Base-by-base conservation (phyloP, 2,329 filamentous ascomycete species). In the Sporothrix globosa region DNA sequence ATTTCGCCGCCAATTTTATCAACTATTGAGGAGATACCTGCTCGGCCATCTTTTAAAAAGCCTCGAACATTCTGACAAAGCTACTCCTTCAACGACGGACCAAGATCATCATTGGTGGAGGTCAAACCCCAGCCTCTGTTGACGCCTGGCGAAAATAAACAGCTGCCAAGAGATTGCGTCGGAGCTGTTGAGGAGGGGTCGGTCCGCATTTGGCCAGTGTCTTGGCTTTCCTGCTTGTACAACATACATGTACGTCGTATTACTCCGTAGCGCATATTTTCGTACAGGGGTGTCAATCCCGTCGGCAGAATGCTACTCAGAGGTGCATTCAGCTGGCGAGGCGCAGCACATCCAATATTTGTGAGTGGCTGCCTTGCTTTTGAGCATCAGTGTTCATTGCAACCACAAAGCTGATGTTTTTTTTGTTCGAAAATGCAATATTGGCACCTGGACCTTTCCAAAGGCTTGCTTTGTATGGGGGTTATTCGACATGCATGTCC, bases 261-360 rank as follows among this genome's bases (percentile, higher is more conserved):
- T 13, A 9, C 34, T 7, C 34, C 34, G 34, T 6, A 34, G 7
- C 5, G 34, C 34, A 6, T 34, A 6, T 34, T 34, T 34, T 34
- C 34, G 34, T 34, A 9, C 34, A 7, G 34, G 44, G 63, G 46
- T 52, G 46, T 24, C 11, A 19, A 52, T 66, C 63, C 63, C 52
- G 19, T 52, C 63, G 27, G 24, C 19, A 27, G 52, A 66, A 66
- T 52, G 24, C n/a, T 52, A 50, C 34, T 6, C 34, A 34, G 5
- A 34, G 34, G 7, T 34, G 34, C 46, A n/a, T 27, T 66, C 46
- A 27, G 63, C 46, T 21, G 41, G 27, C 3, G 41, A 50, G 61
- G 61, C 61, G 61, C 61, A 66, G 61, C 61, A 66, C 61, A 4
- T 27, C 61, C 46, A 24, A n/a, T 58, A 34, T n/a, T 34, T 56